Conservation (phyloP, 2,329 filamentous ascomycete species). For the Capronia epimyces region DNA sequence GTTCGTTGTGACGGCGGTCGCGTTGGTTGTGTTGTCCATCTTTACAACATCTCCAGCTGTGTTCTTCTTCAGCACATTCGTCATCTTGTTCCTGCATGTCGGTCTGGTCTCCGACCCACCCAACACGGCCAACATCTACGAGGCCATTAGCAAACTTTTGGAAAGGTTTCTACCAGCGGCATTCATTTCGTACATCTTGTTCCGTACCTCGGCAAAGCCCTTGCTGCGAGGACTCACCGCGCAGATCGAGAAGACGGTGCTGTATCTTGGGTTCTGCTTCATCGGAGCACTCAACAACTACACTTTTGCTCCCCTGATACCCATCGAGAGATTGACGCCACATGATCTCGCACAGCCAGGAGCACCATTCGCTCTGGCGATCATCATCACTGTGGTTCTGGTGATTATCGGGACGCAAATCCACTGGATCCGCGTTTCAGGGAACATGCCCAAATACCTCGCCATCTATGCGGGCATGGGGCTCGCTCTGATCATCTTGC, state of each 20-base stretch:
- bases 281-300: constrained; percentile 90
- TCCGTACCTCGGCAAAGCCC: constrained; percentile 71
- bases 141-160: constrained; percentile 69
- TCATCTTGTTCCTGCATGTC: constrained; percentile 80
- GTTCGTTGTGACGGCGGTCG: constrained; percentile 72
- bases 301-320: constrained; percentile 81
- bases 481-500: constrained; percentile 60
- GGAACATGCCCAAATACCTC: constrained; percentile 69
- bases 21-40: constrained; percentile 70
- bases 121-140: constrained; percentile 58
- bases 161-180: constrained; percentile 80
- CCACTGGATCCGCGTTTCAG: constrained; percentile 81
- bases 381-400: constrained; percentile 67
- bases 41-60: constrained; percentile 72
- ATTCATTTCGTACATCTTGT: constrained; percentile 83
- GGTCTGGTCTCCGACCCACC: constrained; percentile 87
- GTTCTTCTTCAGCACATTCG: constrained; percentile 79
- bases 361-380: constrained; percentile 72
- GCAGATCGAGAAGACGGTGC: constrained; percentile 80
- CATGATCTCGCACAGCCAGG: constrained; percentile 92
- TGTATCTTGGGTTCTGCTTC: constrained; percentile 89
- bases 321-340: constrained; percentile 82
- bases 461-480: constrained; percentile 69
- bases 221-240: constrained; percentile 68
- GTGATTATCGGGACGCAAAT: constrained; percentile 68